A percentile compares a stretch with the other conserved stretches of the same genome.
These are phyloP conservation scores for Claviceps pusilla DNA, from an alignment of 2,329 filamentous ascomycete genomes.

Conservation along the genomic window DNA sequence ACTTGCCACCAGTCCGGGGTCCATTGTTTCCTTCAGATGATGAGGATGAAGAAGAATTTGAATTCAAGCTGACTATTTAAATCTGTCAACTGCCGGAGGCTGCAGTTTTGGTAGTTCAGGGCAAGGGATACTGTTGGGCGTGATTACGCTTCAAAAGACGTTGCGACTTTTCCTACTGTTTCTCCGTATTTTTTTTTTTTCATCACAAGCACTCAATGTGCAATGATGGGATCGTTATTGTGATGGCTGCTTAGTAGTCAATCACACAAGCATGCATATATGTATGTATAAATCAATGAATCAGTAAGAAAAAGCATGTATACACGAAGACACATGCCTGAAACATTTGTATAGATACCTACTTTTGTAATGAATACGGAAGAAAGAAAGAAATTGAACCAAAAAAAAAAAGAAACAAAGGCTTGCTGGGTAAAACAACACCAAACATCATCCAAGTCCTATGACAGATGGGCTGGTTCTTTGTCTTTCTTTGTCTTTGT, in stretches of 20 bases:
- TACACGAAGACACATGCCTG: background rate
- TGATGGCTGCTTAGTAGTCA: background rate
- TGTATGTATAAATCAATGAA: background rate
- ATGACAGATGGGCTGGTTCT: too few species aligned
- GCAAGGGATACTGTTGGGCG: background rate
- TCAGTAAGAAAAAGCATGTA: background rate
- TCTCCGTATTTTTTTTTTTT: background rate
- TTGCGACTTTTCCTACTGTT: background rate
- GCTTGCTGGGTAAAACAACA: background rate
- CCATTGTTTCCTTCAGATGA: conserved; percentile 22
- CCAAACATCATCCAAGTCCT: background rate
- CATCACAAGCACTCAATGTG: background rate
- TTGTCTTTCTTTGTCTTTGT: too few species aligned
- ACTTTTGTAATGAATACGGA: background rate
- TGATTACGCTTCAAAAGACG: background rate
- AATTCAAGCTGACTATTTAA: conserved; percentile 28
- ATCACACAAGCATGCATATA: background rate
- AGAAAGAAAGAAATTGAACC: too few species aligned
- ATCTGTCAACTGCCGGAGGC: background rate
- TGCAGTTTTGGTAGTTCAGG: conserved; percentile 1
- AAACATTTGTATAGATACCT: background rate
- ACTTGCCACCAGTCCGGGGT: conserved; percentile 15
- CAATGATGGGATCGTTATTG: background rate
- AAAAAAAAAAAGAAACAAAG: background rate
- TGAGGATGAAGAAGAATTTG: conserved; percentile 37